Evolutionary conservation across 1,139 yeast species (phyloP).

Genomic region (Candida anutae): DNA sequence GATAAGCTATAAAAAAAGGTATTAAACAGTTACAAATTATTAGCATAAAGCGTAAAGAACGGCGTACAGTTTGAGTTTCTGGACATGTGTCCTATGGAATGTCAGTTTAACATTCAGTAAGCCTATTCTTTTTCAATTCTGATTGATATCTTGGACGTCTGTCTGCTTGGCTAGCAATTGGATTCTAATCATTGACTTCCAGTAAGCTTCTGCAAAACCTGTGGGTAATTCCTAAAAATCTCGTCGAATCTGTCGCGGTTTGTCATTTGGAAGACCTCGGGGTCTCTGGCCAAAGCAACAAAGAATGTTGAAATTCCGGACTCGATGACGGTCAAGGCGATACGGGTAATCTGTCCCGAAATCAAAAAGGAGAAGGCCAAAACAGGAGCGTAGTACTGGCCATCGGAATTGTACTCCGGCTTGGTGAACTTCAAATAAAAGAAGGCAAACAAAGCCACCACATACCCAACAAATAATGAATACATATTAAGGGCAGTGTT

Average conservation of each 20-base stretch:
- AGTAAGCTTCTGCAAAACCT: constrained; percentile 52
- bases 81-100: too few relatives aligned
- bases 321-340: constrained; percentile 65
- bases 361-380: constrained; percentile 73
- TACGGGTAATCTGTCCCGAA: constrained; percentile 68
- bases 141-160: too few relatives aligned
- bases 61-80: too few relatives aligned
- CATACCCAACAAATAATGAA: constrained; percentile 61
- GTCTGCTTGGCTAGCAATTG: too few relatives aligned
- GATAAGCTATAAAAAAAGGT: too few relatives aligned
- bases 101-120: too few relatives aligned
- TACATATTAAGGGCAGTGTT: constrained; percentile 70
- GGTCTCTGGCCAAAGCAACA: constrained; percentile 81
- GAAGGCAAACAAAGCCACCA: constrained; percentile 62
- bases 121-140: too few relatives aligned
- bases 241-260: constrained; percentile 73
- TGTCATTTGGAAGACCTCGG: constrained; percentile 71
- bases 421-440: constrained; percentile 65
- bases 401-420: constrained; percentile 61
- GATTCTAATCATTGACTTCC: constrained; percentile 19
- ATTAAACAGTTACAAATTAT: too few relatives aligned
- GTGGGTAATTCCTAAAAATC: constrained; percentile 67
- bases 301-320: constrained; percentile 84
- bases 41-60: too few relatives aligned
- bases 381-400: constrained; percentile 67